Evolutionary conservation across 192 early-diverging fungal genomes (phyloP).

Genomic region (Chytriomyces sp.): DNA sequence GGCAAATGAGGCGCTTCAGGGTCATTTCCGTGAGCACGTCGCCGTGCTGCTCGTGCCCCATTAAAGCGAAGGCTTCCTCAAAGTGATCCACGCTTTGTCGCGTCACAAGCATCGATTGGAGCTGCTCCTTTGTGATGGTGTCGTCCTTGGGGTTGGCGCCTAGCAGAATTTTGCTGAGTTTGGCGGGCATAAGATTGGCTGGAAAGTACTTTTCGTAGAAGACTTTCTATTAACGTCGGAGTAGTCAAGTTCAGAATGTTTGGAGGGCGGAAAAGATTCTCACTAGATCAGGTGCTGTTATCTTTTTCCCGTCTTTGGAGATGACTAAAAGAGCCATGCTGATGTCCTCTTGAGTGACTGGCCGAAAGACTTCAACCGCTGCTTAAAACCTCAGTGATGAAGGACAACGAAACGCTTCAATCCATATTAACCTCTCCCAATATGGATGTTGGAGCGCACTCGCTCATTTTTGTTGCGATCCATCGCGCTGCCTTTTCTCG

Average conservation of each 20-base stretch:
- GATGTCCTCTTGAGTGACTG: constrained; percentile 9
- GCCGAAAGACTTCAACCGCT: constrained; percentile 7
- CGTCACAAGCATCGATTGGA: constrained; percentile 43
- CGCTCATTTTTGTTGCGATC: too few relatives aligned
- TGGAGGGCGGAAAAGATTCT: background rate
- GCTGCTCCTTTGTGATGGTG: constrained; percentile 47
- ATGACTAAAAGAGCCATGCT: constrained; percentile 4
- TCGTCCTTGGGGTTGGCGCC: constrained; percentile 29
- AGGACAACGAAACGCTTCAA: background rate
- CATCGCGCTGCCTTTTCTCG: too few relatives aligned
- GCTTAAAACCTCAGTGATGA: background rate
- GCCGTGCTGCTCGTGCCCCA: constrained; percentile 30
- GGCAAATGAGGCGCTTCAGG: constrained; percentile 33
- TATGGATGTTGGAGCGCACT: too few relatives aligned
- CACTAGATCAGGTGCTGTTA: constrained; percentile 4
- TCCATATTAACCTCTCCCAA: too few relatives aligned
- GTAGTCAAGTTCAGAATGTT: too few relatives aligned
- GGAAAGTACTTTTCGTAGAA: constrained; percentile 16
- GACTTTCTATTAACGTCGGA: background rate
- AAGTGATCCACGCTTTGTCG: constrained; percentile 30
- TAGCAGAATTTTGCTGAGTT: constrained; percentile 12
- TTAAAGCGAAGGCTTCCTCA: constrained; percentile 45
- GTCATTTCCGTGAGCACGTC: constrained; percentile 20
- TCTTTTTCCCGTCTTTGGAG: constrained; percentile 11
- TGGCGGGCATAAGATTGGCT: background rate